These are phyloP conservation scores for Sarcodon aspratus DNA, from an alignment of 768 basidiomycete genomes.

Conservation along the genomic window DNA sequence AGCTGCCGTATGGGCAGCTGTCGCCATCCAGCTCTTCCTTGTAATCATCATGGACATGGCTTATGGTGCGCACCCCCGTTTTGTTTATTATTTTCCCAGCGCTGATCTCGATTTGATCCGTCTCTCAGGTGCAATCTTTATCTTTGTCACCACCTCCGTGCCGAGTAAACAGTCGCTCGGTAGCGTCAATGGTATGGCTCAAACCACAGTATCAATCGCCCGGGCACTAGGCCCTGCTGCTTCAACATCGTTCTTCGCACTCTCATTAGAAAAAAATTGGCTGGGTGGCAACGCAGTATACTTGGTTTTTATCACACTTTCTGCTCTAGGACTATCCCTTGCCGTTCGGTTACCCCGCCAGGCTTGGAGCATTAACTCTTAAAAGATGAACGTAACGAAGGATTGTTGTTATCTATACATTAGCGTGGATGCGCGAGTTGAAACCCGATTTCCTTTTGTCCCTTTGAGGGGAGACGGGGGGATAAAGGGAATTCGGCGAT, in stretches of 20 bases:
- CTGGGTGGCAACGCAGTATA: slow-evolving; percentile 34
- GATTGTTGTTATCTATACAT: no score
- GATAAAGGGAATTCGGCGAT: no score
- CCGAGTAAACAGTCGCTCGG: slow-evolving; percentile 25
- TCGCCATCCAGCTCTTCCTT: slow-evolving; percentile 15
- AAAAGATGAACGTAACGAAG: no score
- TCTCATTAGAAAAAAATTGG: slow-evolving; percentile 31
- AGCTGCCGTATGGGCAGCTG: slow-evolving; percentile 15
- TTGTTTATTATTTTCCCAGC: neutral
- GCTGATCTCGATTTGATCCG: neutral
- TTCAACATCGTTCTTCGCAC: slow-evolving; percentile 40
- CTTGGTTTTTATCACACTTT: slow-evolving; percentile 9
- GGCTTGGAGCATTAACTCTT: slow-evolving; percentile 6
- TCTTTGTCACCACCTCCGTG: slow-evolving; percentile 17
- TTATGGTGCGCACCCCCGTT: slow-evolving; percentile 14
- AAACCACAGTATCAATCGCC: slow-evolving; percentile 34
- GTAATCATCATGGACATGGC: slow-evolving; percentile 18
- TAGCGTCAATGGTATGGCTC: slow-evolving; percentile 39
- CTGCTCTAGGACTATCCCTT: slow-evolving; percentile 8
- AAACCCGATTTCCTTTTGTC: no score
- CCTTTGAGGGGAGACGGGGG: no score
- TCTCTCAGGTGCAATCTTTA: slow-evolving; percentile 12
- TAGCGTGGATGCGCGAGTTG: no score
- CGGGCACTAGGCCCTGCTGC: slow-evolving; percentile 39
- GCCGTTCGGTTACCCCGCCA: slow-evolving; percentile 9